phyloP scores from a whole-genome alignment of 2,329 filamentous ascomycete genomes.

The Pestalotiopsis sp. region DNA sequence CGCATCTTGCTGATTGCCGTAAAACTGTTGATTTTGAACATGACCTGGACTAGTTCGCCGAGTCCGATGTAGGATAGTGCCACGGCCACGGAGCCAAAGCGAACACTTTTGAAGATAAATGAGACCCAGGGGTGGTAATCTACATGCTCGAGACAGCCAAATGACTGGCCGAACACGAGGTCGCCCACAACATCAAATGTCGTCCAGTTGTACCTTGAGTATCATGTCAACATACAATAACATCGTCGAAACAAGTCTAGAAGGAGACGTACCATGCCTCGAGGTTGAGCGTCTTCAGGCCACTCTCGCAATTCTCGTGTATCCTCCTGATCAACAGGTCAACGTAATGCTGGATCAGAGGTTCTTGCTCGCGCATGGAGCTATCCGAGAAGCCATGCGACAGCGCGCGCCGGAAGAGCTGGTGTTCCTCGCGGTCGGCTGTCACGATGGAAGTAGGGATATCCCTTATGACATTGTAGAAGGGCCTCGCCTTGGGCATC shows the following conservation, averaged over 20 bases:
- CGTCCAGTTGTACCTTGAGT: constrained; percentile 28
- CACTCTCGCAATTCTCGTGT: constrained; percentile 30
- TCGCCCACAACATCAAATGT: constrained; percentile 31
- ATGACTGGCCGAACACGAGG: constrained; percentile 45
- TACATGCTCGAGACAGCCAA: constrained; percentile 36
- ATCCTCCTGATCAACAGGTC: constrained; percentile 41
- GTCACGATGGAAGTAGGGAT: constrained; percentile 31
- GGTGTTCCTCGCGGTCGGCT: constrained; percentile 30
- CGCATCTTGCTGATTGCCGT: constrained; percentile 17
- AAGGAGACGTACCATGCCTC: constrained; percentile 32
- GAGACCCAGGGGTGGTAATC: constrained; percentile 34
- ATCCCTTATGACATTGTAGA: constrained; percentile 19
- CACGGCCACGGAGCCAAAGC: constrained; percentile 22
- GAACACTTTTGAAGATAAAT: constrained; percentile 32
- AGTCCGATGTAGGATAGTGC: constrained; percentile 26
- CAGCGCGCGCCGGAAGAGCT: constrained; percentile 28
- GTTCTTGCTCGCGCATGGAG: constrained; percentile 31
- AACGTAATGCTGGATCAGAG: constrained; percentile 40
- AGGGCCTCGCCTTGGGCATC: constrained; percentile 24
- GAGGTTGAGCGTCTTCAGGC: constrained; percentile 29
- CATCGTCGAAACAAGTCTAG: too few relatives aligned
- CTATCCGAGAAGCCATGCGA: constrained; percentile 33
- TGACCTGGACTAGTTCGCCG: constrained; percentile 21
- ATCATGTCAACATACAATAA: too few relatives aligned
- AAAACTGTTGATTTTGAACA: constrained; percentile 18